Conservation (phyloP, 2,329 filamentous ascomycete genomes). For the Aspergillus pseudonomiae region DNA sequence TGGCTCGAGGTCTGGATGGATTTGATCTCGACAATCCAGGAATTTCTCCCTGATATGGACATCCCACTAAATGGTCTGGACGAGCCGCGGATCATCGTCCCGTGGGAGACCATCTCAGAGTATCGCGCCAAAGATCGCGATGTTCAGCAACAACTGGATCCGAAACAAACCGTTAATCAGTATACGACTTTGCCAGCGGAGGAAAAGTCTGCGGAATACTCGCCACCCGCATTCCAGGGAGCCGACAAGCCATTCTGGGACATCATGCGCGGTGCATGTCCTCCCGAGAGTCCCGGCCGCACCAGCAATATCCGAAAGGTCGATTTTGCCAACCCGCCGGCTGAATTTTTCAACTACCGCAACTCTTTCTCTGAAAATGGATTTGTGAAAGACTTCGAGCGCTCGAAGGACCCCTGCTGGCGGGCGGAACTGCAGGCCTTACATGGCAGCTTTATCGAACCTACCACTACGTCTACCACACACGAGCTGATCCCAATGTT, state of each 20-base stretch:
- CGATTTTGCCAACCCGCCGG: not conserved
- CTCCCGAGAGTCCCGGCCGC: not conserved
- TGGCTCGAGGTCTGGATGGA: conserved; percentile 49
- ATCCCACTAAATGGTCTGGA: conserved; percentile 55
- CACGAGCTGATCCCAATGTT: conserved; percentile 53
- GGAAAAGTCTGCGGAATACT: not conserved
- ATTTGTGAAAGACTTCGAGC: not conserved
- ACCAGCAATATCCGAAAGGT: not conserved
- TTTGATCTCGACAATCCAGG: conserved; percentile 40
- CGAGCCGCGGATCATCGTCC: conserved; percentile 51
- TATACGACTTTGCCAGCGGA: not conserved
- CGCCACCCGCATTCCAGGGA: not conserved
- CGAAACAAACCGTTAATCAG: not conserved
- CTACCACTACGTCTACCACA: conserved; percentile 47
- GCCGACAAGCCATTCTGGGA: not conserved
- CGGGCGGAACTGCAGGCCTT: conserved; percentile 49
- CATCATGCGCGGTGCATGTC: not conserved
- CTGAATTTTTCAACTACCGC: not conserved
- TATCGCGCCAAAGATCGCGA: not conserved
- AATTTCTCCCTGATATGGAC: conserved; percentile 50
- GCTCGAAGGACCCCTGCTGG: conserved; percentile 47
- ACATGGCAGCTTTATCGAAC: conserved; percentile 54
- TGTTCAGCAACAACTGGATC: not conserved
- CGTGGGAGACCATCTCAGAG: conserved; percentile 39
- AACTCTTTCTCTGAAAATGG: not conserved